These are phyloP conservation scores for Penicillium turbatum DNA, from an alignment of 495 filamentous ascomycete genomes.

Conservation along the genomic window DNA sequence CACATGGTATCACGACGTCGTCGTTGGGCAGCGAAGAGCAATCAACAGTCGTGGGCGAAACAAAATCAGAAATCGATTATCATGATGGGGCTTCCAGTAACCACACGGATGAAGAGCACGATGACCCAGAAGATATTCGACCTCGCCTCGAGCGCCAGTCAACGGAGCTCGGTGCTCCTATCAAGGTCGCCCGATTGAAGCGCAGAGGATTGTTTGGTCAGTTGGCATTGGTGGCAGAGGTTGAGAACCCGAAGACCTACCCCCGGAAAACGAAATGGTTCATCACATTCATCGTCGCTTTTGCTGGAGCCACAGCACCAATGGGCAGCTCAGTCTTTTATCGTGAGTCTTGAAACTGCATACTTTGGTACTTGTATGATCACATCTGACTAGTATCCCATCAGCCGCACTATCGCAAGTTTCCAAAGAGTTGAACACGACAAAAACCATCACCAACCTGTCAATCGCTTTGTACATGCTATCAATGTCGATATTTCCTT, in stretches of 20 bases:
- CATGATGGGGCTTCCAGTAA: constrained; percentile 12
- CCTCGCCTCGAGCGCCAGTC: constrained; percentile 13
- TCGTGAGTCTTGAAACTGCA: constrained; percentile 52
- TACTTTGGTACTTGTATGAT: not conserved
- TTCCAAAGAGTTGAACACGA: constrained; percentile 57
- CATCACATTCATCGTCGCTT: constrained; percentile 73
- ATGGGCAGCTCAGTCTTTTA: constrained; percentile 84
- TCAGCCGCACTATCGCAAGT: constrained; percentile 71
- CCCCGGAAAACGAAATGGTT: constrained; percentile 71
- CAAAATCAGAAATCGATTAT: constrained; percentile 5
- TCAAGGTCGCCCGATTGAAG: constrained; percentile 56
- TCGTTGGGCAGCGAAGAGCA: constrained; percentile 2
- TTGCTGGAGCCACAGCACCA: constrained; percentile 72
- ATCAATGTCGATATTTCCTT: constrained; percentile 81
- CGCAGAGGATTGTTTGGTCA: constrained; percentile 73
- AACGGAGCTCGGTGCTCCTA: constrained; percentile 27
- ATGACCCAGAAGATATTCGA: constrained; percentile 14
- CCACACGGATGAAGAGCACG: constrained; percentile 11
- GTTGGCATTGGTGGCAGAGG: constrained; percentile 75
- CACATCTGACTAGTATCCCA: not conserved
- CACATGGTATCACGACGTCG: not conserved
- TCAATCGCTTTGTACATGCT: constrained; percentile 88
- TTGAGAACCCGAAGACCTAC: constrained; percentile 73
- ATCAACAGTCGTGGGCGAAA: not conserved
- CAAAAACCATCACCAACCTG: constrained; percentile 71